Evolutionary conservation across 495 filamentous ascomycete species (phyloP), one percentile per base, ranked within the genome.

Genomic region (Daldinia vernicosa): DNA sequence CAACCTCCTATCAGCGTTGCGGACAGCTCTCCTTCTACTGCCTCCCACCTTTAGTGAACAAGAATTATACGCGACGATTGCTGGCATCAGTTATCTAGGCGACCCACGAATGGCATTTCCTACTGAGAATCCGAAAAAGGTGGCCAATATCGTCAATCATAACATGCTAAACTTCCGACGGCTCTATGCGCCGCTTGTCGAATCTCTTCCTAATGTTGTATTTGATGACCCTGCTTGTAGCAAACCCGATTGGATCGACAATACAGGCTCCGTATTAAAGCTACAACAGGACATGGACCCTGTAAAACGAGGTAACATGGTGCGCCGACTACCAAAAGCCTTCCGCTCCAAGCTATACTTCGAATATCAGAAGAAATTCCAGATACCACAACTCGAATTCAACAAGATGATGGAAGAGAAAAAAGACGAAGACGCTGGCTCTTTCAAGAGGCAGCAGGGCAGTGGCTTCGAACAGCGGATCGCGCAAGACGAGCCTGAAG

Each of bases 341-440:
- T 98, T 99, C 86, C 87, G 95, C 14, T 85, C 92, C 53, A 94
- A 93, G 70, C 79, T 99, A 2, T 99, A 98, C 80, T 96, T 95
- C 79, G 89, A 93, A 72, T 98, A 97, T 73, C 95, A 98, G 79
- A 86, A 90, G 69, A 94, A 96, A 74, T 97, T 91, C 71, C 85
- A 86, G 35, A 96, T 98, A 35, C 94, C 95, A 0, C 89, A 87
- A 26, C 82, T 83, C 2, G 92, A 97, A 43, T 99, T 97, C 79
- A 79, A 92, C 66, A 88, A 91, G 76, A 94, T 99, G 91, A 88
- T 98, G 77, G 87, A 92, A 64, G 86, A 88, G 55, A 88, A 80
- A 54, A 84, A 88, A 61, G 88, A 93, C 67, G 89, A 92, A 63
- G 90, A 94, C 66, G 82, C 86, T 6, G 83, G 83, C 2, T 78